phyloP scores from a whole-genome alignment of 179 eudicot species.

The Drosera spatulata region DNA sequence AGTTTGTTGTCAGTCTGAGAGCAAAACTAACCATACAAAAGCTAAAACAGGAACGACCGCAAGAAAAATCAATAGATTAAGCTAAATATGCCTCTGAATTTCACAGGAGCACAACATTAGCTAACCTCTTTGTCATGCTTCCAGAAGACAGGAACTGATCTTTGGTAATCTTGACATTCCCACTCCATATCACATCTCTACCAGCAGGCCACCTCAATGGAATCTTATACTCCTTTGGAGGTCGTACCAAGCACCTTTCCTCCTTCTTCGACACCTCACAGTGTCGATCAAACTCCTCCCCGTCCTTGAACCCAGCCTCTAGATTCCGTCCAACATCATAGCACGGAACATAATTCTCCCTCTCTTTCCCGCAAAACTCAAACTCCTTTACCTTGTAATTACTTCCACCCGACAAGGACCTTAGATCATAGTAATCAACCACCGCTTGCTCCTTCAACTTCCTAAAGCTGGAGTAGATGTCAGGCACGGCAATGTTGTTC shows the following conservation, averaged over 20 bases:
- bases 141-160: slow-evolving; percentile 94
- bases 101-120: not conserved
- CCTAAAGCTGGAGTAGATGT: slow-evolving; percentile 47
- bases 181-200: slow-evolving; percentile 95
- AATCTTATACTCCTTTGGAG: slow-evolving; percentile 85
- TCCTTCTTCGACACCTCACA: slow-evolving; percentile 48
- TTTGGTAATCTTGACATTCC: slow-evolving; percentile 85
- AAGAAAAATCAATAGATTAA: not conserved
- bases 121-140: slow-evolving; percentile 93
- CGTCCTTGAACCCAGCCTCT: slow-evolving; percentile 54
- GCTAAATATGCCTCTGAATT: not conserved
- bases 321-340: slow-evolving; percentile 62
- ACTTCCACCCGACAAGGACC: slow-evolving; percentile 36
- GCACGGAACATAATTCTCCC: slow-evolving; percentile 81
- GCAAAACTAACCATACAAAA: not conserved
- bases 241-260: slow-evolving; percentile 62
- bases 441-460: slow-evolving; percentile 74
- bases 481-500: slow-evolving; percentile 20
- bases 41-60: not conserved
- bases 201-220: slow-evolving; percentile 94
- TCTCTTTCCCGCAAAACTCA: slow-evolving; percentile 73
- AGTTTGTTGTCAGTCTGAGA: not conserved
- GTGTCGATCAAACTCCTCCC: slow-evolving; percentile 87
- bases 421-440: slow-evolving; percentile 64
- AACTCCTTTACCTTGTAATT: slow-evolving; percentile 38